Evolutionary conservation across 495 filamentous ascomycete genomes (phyloP), one percentile per base, ranked within the genome.

Genomic region (Evernia prunastri): DNA sequence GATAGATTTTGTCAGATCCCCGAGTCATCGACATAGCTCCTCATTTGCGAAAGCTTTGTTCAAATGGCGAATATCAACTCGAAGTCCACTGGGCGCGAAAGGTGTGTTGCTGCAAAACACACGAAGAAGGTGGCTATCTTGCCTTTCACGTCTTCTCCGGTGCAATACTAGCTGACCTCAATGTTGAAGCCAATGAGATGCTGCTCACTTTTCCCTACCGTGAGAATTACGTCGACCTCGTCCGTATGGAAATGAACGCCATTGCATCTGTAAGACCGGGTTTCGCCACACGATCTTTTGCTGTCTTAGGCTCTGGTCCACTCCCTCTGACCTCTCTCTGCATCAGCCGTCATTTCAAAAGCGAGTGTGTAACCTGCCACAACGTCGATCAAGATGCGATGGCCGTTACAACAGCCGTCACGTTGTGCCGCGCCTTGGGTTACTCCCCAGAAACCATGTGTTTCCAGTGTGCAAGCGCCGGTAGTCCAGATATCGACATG

Each of bases 301-400:
- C 71, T 23, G 76, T 81, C 64, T 68, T 81, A 3, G 79, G 79
- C 17, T 77, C 72, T 18, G 79, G 79, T 10, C 78, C 78, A 0
- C 59, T 82, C 3, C 79, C 78, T 0, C 54, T 80, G 29, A 77
- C 75, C 0, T 71, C 71, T 7, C 56, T 80, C 17, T 76, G 75
- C 59, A 56, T 79, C 20, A 61, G 39, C 47, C 39, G 37, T 56
- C 49, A 64, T 67, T 36, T 68, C 65, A 33, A 25, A 23, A 56
- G 53, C n/a, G 23, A 57, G 27, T 18, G 25, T n/a, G 40, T 64
- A 36, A 43, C 56, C 35, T 63, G 70, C 37, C 60, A 68, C 59
- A 71, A 71, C 56, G 71, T 80, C 59, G 77, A 81, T 51, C 59
- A 65, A 6, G 64, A 75, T 60, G 25, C 56, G 0, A 33, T 40